phyloP scores from a whole-genome alignment of 2,329 filamentous ascomycete genomes.

The Ophiocordyceps camponoti-saundersi region DNA sequence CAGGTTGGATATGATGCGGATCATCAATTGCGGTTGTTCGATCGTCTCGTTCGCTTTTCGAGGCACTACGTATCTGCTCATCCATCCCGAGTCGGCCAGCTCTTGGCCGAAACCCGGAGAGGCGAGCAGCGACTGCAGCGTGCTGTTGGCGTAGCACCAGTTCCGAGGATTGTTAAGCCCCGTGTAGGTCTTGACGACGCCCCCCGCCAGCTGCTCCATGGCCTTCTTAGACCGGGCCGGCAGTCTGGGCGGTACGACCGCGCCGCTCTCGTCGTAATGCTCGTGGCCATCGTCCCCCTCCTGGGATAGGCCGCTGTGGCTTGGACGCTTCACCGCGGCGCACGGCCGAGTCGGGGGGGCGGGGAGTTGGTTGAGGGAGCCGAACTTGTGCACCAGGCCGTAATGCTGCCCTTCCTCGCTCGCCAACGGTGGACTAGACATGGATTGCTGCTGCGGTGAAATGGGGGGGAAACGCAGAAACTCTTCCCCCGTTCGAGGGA shows the following conservation, averaged over 20 bases:
- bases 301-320: slow-evolving; percentile 58
- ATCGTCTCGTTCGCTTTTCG: slow-evolving; percentile 40
- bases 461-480: slow-evolving; percentile 72
- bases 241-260: slow-evolving; percentile 16
- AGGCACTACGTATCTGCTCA: slow-evolving; percentile 49
- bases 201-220: slow-evolving; percentile 21
- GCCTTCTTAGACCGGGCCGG: slow-evolving; percentile 20
- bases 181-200: slow-evolving; percentile 18
- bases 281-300: slow-evolving; percentile 18
- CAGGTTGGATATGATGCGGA: slow-evolving; percentile 40
- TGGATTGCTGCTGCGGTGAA: slow-evolving; percentile 41
- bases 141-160: slow-evolving; percentile 88
- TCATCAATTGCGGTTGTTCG: slow-evolving; percentile 39
- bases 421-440: slow-evolving; percentile 25
- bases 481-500: slow-evolving; percentile 61
- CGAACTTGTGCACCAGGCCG: slow-evolving; percentile 15
- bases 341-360: slow-evolving; percentile 48
- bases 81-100: slow-evolving; percentile 40
- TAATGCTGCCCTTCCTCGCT: slow-evolving; percentile 9
- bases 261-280: slow-evolving; percentile 21
- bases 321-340: slow-evolving; percentile 49
- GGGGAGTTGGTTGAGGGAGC: slow-evolving; percentile 29
- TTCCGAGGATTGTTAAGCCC: slow-evolving; percentile 68
- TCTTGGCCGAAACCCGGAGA: slow-evolving; percentile 52
- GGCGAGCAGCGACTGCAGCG: slow-evolving; percentile 65